These are phyloP conservation scores for Arthroderma sp. DNA, from an alignment of 2,329 filamentous ascomycete species.

Conservation along the genomic window DNA sequence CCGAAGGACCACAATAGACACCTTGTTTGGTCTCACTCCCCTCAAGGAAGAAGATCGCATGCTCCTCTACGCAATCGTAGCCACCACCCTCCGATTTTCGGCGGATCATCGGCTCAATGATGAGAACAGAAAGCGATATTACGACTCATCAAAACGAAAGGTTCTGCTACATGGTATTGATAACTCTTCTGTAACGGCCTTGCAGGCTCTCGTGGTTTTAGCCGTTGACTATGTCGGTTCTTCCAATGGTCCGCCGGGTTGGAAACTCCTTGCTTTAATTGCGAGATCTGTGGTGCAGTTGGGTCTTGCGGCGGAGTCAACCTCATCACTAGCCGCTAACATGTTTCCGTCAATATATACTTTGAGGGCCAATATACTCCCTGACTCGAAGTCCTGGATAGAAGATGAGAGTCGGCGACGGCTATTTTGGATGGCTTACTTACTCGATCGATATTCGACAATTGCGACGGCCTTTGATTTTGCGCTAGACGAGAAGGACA, in stretches of 20 bases:
- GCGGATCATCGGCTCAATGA: conserved; percentile 61
- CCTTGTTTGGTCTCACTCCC: conserved; percentile 62
- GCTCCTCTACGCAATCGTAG: conserved; percentile 75
- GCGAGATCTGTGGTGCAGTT: conserved; percentile 80
- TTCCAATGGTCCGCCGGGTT: conserved; percentile 80
- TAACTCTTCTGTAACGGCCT: conserved; percentile 73
- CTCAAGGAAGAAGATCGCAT: conserved; percentile 72
- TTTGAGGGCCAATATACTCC: conserved; percentile 67
- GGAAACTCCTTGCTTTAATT: conserved; percentile 83
- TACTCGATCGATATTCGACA: conserved; percentile 80
- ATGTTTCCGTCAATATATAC: conserved; percentile 80
- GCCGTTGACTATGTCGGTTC: conserved; percentile 73
- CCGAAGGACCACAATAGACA: conserved; percentile 65
- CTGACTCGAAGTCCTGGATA: conserved; percentile 71
- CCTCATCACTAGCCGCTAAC: conserved; percentile 64
- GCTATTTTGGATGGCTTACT: conserved; percentile 88
- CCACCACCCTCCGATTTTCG: conserved; percentile 74
- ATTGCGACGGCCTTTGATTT: conserved; percentile 88
- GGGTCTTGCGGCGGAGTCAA: conserved; percentile 70
- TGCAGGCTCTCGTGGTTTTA: conserved; percentile 78
- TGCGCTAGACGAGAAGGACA: conserved; percentile 75
- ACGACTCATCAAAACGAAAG: conserved; percentile 69
- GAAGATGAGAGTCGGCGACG: conserved; percentile 77
- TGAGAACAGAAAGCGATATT: conserved; percentile 59
- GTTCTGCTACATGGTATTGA: conserved; percentile 80